Percentiles rank a stretch among this genome's conserved stretches.
phyloP scores from a whole-genome alignment of 148 eudicot genomes.

The Arbutus unedo region DNA sequence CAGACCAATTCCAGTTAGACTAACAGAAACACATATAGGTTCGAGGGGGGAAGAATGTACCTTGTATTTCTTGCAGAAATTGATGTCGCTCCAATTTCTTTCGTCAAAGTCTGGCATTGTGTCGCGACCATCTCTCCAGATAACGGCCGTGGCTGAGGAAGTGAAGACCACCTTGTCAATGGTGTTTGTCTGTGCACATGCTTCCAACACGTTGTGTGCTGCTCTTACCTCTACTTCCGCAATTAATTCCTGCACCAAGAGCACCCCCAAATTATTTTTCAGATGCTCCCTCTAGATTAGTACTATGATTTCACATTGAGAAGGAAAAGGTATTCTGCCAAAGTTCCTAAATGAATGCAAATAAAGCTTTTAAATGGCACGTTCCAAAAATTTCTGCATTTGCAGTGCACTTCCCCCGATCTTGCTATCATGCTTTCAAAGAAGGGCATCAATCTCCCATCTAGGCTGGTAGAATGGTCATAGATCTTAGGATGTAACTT shows the following conservation, averaged over 20 bases:
- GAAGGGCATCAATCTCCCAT: too few species aligned
- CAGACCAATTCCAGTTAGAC: not conserved
- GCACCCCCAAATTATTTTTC: not conserved
- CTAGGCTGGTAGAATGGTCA: too few species aligned
- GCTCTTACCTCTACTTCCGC: conserved; percentile 59
- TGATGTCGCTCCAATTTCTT: conserved; percentile 49
- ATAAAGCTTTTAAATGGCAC: too few species aligned
- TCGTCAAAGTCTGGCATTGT: conserved; percentile 38
- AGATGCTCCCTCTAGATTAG: not conserved
- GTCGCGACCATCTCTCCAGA: conserved; percentile 35
- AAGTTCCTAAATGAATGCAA: not conserved
- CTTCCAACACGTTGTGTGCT: conserved; percentile 66
- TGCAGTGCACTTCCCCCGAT: too few species aligned
- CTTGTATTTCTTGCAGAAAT: conserved; percentile 52
- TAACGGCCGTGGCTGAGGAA: conserved; percentile 54
- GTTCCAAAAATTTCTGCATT: too few species aligned
- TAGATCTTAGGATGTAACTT: too few species aligned
- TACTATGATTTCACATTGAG: not conserved
- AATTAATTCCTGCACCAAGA: conserved; percentile 44
- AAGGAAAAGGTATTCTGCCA: not conserved
- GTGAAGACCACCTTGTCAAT: conserved; percentile 55
- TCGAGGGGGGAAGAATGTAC: not conserved
- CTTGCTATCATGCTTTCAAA: too few species aligned
- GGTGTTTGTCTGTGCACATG: conserved; percentile 54
- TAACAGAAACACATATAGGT: not conserved